Evolutionary conservation across 2,329 filamentous ascomycete species (phyloP), one percentile per base, ranked within the genome.

Genomic region (Phyllosticta capitalensis): DNA sequence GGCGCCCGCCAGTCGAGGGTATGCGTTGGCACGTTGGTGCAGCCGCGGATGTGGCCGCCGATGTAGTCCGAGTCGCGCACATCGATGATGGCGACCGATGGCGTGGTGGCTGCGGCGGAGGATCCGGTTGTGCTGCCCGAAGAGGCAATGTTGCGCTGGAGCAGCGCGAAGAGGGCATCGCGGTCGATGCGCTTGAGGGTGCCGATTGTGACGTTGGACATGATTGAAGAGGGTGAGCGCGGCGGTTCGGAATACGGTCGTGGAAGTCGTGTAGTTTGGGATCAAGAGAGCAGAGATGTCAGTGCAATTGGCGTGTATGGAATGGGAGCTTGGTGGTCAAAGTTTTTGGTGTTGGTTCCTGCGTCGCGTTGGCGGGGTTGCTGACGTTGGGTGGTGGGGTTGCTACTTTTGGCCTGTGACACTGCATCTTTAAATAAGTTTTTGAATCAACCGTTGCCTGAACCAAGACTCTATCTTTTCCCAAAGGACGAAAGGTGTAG

Each of bases 41-140:
- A 88, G 61, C 84, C 83, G 61, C 80, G 80, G 74, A 97, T 96
- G 75, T 96, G 92, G 30, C 92, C 92, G 65, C 92, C 92, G 54
- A 96, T 81, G 74, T 94, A 86, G 74, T 97, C 92, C 65, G 86
- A 85, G 72, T 96, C 94, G 61, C 94, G 85, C 7, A 97, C 94
- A 72, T 97, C 94, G 61, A 97, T 82, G 45, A 97, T 79, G 9
- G 89, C 89, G 60, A 91, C 80, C 22, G 19, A 19, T 6, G 52
- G 45, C 14, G 49, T 14, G 22, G 24, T 26, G 58, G 58, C 49
- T 38, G 50, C 49, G 26, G 54, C 33, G 22, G 21, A 14, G 1
- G 50, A 52, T 79, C 17, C 20, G 19, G 24, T 22, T 3, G 53
- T 30, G 55, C 30, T 48, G 6, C 45, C 45, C 52, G 55, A 17